Percentiles rank a stretch among this genome's conserved stretches.
Conservation (phyloP, 2,329 filamentous ascomycete species). For the Clarireedia paspali region DNA sequence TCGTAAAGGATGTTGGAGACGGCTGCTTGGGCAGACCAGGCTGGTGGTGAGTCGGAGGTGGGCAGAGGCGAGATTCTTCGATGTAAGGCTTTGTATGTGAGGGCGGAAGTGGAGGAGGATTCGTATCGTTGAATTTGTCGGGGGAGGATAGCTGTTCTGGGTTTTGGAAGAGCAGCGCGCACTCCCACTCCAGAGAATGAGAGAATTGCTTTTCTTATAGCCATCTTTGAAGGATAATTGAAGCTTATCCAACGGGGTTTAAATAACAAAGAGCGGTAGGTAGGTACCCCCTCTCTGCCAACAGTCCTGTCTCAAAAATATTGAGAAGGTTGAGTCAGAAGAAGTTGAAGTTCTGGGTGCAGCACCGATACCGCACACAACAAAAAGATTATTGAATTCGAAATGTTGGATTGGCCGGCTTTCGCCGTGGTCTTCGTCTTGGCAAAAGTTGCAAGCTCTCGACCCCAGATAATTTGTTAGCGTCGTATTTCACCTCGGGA, state of each 20-base stretch:
- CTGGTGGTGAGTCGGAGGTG: constrained; percentile 63
- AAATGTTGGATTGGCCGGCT: neutral
- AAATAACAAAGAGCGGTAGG: neutral
- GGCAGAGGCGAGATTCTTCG: constrained; percentile 81
- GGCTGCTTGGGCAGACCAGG: constrained; percentile 87
- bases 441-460: neutral
- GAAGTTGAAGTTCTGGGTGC: neutral
- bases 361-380: constrained; percentile 8
- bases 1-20: constrained; percentile 99
- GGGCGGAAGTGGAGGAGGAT: constrained; percentile 74
- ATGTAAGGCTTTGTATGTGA: constrained; percentile 95
- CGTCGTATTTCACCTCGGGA: neutral
- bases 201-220: constrained; percentile 26
- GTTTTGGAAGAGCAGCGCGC: constrained; percentile 17
- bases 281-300: neutral
- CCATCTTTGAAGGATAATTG: constrained; percentile 19
- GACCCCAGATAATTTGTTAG: constrained; percentile 6
- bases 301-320: constrained; percentile 6
- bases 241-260: constrained; percentile 1
- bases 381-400: constrained; percentile 1
- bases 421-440: neutral
- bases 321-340: constrained; percentile 8
- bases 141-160: constrained; percentile 15
- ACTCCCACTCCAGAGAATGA: constrained; percentile 17
- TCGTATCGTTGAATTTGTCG: constrained; percentile 26